Evolutionary conservation across 1,139 yeast species (phyloP), one percentile per base, ranked within the genome.

Genomic region (Hemisphaericaspora xylanilytica): DNA sequence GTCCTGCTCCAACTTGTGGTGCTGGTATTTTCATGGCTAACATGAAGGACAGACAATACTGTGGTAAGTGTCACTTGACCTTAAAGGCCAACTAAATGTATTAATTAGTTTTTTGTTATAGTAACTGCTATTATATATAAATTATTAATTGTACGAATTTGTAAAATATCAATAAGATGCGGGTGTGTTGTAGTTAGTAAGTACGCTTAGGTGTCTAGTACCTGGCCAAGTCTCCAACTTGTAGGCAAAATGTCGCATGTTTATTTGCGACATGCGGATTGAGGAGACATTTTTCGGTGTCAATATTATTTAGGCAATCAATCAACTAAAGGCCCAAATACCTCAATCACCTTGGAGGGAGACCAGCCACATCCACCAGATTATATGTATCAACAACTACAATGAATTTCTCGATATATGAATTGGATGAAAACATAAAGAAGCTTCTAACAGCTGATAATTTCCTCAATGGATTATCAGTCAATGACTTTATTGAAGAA

Each of bases 21-120:
- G 94, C 97, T 60, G 97, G 97, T 85, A 85, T 88, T 74, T 92
- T 92, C 94, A 90, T 92, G 96, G 99, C 97, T 63, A 85, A 89
- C 90, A 92, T 87, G 94, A 78, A 80, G 75, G 90, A 84, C 85
- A 92, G 98, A 82, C 95, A 86, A 78, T 92, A 92, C 97, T 92
- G 98, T 78, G 98, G 98, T 80, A 90, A 87, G 81, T 92, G 98
- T 80, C 97, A 90, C 84, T 79, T 86, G 69, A 90, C 97, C 71
- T 85, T 81, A 79, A 81, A 80, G 73, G 74, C 79, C 49, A 61
- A 64, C 60, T 70, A 75, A 63, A 37, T 45, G 37, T 36, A 25
- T 37, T 26, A 29, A 28, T 24, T 17, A 7, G 29, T 27, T 26
- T 17, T 34, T 12, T 20, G 21, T 20, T 20, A 20, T 33, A 18